Conservation (phyloP, 495 filamentous ascomycete genomes). For the Staphylotrichum longicolle region DNA sequence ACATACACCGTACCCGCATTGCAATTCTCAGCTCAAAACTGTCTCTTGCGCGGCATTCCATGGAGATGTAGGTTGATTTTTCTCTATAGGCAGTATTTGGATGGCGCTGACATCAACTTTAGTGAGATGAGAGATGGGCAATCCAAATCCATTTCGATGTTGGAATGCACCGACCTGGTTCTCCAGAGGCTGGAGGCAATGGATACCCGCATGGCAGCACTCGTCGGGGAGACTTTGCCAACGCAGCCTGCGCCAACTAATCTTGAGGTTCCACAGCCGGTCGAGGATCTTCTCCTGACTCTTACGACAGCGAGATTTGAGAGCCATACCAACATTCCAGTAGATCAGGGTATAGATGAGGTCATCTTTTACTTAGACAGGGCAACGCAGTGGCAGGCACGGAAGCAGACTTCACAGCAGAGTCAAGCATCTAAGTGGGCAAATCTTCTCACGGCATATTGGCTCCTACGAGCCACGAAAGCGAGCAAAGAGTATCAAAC, state of each 20-base stretch:
- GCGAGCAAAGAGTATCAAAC: slow-evolving; percentile 14
- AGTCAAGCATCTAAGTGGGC: not conserved
- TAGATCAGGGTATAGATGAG: slow-evolving; percentile 18
- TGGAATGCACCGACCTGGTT: slow-evolving; percentile 6
- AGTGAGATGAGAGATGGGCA: slow-evolving; percentile 14
- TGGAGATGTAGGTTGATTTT: slow-evolving; percentile 14
- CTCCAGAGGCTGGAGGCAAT: not conserved
- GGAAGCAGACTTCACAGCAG: not conserved
- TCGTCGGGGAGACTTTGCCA: slow-evolving; percentile 2
- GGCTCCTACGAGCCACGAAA: slow-evolving; percentile 18
- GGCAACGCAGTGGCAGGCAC: slow-evolving; percentile 18
- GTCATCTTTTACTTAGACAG: slow-evolving; percentile 23
- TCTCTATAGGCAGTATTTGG: not conserved
- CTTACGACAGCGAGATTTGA: slow-evolving; percentile 1
- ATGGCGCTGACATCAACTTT: not conserved
- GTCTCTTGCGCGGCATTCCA: slow-evolving; percentile 1
- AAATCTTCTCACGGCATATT: slow-evolving; percentile 21
- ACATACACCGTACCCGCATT: slow-evolving; percentile 22
- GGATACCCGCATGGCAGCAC: not conserved
- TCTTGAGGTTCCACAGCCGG: slow-evolving; percentile 2
- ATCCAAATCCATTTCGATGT: not conserved
- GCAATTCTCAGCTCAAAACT: slow-evolving; percentile 20
- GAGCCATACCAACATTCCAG: not conserved
- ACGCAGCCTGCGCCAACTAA: not conserved
- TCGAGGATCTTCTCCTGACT: not conserved